Evolutionary conservation across 345 rosid genomes (phyloP).

Genomic region (Gossypioides kirkii): DNA sequence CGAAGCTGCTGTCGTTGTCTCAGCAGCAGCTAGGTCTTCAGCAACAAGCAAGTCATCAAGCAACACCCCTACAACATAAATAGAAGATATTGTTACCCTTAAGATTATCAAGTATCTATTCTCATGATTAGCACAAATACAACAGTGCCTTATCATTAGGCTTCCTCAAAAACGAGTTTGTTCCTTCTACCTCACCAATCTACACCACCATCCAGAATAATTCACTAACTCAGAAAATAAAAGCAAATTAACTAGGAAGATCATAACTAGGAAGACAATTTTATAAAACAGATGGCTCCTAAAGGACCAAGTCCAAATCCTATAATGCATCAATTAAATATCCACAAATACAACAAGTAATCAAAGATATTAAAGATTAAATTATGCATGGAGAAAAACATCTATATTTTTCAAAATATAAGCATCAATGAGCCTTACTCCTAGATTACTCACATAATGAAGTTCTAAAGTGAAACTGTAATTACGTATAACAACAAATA

Average conservation of each 20-base stretch:
- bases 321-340: neutral
- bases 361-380: neutral
- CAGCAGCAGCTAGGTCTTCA: slow-evolving; percentile 93
- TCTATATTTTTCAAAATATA: neutral
- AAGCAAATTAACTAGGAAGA: neutral
- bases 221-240: neutral
- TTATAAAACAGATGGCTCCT: neutral
- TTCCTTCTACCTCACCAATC: neutral
- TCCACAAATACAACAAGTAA: neutral
- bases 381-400: neutral
- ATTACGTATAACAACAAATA: neutral
- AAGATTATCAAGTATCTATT: neutral
- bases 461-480: neutral
- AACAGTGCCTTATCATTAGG: neutral
- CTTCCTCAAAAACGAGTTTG: neutral
- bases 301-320: neutral
- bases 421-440: neutral
- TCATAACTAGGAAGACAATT: neutral
- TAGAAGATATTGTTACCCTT: neutral
- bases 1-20: slow-evolving; percentile 84
- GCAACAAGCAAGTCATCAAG: slow-evolving; percentile 97
- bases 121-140: neutral
- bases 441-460: neutral
- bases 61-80: slow-evolving; percentile 64
- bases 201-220: neutral